Conservation (phyloP, 371 early-diverging fungal genomes). For the Fennellomyces sp. region DNA sequence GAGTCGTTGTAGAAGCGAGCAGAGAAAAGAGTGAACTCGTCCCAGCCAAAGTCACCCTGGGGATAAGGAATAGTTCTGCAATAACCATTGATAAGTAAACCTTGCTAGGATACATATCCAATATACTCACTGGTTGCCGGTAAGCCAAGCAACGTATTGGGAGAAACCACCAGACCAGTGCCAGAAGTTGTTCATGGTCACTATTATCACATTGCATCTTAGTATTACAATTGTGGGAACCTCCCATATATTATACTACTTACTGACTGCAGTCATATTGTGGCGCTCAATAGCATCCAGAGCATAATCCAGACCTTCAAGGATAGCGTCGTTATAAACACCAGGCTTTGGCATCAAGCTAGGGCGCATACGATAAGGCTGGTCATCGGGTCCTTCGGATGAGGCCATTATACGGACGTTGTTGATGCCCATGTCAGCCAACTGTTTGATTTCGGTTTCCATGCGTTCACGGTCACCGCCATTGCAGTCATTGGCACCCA, state of each 20-base stretch:
- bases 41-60: constrained; percentile 15
- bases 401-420: constrained; percentile 69
- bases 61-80: constrained; percentile 49
- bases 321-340: constrained; percentile 52
- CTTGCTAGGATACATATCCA: background rate
- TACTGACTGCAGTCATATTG: constrained; percentile 57
- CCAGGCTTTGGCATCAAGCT: constrained; percentile 59
- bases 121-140: constrained; percentile 21
- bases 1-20: constrained; percentile 46
- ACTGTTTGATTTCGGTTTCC: constrained; percentile 44
- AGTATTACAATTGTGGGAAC: background rate
- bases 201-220: background rate
- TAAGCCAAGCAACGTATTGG: constrained; percentile 61
- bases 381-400: constrained; percentile 63
- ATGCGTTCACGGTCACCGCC: constrained; percentile 59
- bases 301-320: constrained; percentile 56
- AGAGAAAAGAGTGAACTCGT: constrained; percentile 25
- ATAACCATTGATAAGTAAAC: background rate
- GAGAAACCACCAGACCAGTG: constrained; percentile 69
- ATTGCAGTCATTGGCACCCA: constrained; percentile 37
- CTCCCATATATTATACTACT: constrained; percentile 3
- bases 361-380: constrained; percentile 65
- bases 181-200: constrained; percentile 63
- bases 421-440: constrained; percentile 55
- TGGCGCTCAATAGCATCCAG: constrained; percentile 49